Conservation (phyloP, 2,329 filamentous ascomycete species). For the Neocatenulostroma microsporum region DNA sequence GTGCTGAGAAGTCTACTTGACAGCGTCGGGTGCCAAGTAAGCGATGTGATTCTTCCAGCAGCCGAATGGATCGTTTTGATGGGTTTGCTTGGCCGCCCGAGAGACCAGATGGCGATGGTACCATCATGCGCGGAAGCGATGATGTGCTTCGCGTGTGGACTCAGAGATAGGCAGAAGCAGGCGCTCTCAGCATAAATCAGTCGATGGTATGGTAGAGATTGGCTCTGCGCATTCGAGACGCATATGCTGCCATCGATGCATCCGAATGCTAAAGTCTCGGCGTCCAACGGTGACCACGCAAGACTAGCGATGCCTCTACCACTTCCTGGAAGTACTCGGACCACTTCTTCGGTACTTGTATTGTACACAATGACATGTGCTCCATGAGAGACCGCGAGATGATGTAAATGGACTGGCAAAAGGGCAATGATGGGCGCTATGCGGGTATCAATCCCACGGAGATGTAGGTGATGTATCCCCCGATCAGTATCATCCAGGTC, state of each 20-base stretch:
- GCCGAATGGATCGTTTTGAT: background rate
- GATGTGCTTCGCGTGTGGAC: background rate
- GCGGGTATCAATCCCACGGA: too few relatives aligned
- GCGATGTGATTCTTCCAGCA: background rate
- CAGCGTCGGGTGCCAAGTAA: conserved; percentile 9
- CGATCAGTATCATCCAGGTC: conserved; percentile 3
- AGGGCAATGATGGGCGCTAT: background rate
- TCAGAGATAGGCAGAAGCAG: background rate
- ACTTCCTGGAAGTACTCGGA: conserved; percentile 5
- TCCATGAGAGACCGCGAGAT: conserved; percentile 10
- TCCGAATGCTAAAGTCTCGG: conserved; percentile 10
- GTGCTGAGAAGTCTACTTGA: conserved; percentile 6
- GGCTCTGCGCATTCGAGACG: too few relatives aligned
- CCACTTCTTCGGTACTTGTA: background rate
- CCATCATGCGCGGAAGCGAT: background rate
- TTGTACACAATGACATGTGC: conserved; percentile 5
- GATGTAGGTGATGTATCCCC: too few relatives aligned
- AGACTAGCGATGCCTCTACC: conserved; percentile 11
- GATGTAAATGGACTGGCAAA: background rate
- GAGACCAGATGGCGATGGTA: background rate
- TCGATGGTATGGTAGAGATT: conserved; percentile 4
- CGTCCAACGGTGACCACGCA: conserved; percentile 7
- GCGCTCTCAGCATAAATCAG: background rate
- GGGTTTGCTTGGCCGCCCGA: background rate
- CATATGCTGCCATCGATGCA: conserved; percentile 11